These are phyloP conservation scores for Chlorella sp. DNA, from an alignment of 139 green algal genomes.

Conservation along the genomic window DNA sequence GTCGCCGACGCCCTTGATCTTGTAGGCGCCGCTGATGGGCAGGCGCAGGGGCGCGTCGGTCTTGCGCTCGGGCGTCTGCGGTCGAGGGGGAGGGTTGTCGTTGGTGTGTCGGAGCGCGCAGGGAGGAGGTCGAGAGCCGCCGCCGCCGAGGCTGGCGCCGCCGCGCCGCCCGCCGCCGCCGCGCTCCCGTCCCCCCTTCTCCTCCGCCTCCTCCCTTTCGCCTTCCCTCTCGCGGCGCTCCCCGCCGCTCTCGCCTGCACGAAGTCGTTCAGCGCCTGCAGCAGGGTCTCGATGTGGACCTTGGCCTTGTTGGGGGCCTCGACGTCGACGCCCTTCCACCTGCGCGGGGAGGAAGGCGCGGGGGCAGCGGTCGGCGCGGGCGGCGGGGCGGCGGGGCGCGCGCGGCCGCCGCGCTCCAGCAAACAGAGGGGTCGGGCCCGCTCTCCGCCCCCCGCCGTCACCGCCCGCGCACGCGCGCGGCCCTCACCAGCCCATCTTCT, in stretches of 20 bases:
- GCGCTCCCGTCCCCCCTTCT: too few relatives aligned
- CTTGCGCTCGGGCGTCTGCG: conserved; percentile 82
- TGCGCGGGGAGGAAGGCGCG: too few relatives aligned
- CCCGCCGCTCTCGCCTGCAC: conserved; percentile 29
- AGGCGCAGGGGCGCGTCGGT: conserved; percentile 84
- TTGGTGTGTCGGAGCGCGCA: neutral
- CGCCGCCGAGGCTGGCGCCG: neutral
- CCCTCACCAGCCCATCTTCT: conserved; percentile 96
- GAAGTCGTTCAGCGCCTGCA: conserved; percentile 91
- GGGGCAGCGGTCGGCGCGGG: too few relatives aligned
- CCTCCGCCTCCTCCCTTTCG: too few relatives aligned
- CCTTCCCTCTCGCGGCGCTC: too few relatives aligned
- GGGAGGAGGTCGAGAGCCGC: neutral
- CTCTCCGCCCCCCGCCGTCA: conserved; percentile 63
- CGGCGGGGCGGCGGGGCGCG: too few relatives aligned
- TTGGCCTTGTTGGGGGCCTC: conserved; percentile 26
- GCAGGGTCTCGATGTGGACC: conserved; percentile 75
- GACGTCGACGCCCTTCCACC: conserved; percentile 25
- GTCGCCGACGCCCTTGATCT: conserved; percentile 99
- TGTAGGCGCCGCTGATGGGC: conserved; percentile 95
- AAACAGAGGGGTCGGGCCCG: too few relatives aligned
- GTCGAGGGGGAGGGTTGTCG: neutral
- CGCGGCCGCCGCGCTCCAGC: too few relatives aligned
- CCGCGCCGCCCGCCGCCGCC: too few relatives aligned
- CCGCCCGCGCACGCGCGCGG: conserved; percentile 90